phyloP scores from a whole-genome alignment of 2,329 filamentous ascomycete species.

The Thielaviopsis punctulata region DNA sequence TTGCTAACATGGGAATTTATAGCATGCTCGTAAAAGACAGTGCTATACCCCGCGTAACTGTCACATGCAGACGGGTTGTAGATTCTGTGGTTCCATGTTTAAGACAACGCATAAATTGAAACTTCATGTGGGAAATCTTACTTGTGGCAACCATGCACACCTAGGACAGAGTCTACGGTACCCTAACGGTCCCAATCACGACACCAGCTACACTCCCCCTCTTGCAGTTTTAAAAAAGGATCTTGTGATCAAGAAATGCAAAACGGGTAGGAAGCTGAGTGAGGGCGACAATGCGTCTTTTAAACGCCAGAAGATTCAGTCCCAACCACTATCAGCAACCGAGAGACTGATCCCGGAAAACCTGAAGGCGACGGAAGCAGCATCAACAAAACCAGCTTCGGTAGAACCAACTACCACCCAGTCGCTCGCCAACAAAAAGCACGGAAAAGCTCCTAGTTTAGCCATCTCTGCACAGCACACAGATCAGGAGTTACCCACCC shows the following conservation, averaged over 20 bases:
- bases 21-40: conserved; percentile 22
- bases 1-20: not conserved
- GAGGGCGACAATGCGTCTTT: not conserved
- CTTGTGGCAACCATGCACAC: conserved; percentile 27
- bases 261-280: not conserved
- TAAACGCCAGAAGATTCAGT: not conserved
- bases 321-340: not conserved
- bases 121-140: conserved; percentile 27
- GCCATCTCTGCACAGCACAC: no score
- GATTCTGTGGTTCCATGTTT: conserved; percentile 23
- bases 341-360: no score
- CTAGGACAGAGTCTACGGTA: not conserved
- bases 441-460: no score
- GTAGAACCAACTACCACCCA: no score
- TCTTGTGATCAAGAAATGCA: not conserved
- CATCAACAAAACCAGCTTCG: not conserved
- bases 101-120: conserved; percentile 23
- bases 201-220: not conserved
- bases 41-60: conserved; percentile 16
- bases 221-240: not conserved
- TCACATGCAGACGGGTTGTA: conserved; percentile 22
- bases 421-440: no score
- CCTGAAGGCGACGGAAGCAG: no score
- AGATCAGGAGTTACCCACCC: no score
- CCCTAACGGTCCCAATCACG: not conserved